phyloP scores from a whole-genome alignment of 352 stramenopile genomes.

The Globisporangium abappressorium region DNA sequence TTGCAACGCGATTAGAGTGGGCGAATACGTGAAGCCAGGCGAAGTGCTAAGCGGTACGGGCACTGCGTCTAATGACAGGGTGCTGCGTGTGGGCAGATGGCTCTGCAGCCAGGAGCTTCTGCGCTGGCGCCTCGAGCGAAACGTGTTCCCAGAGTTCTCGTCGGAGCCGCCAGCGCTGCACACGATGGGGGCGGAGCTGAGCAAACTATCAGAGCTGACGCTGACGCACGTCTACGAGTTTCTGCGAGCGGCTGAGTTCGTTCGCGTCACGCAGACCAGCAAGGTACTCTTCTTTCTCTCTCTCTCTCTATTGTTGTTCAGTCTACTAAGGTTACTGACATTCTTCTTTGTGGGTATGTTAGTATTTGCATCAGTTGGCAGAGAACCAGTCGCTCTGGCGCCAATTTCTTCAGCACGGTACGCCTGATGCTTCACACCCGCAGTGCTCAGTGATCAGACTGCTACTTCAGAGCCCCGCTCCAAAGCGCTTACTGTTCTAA shows the following conservation, averaged over 20 bases:
- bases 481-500: too few relatives aligned
- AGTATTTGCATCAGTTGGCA: constrained; percentile 10
- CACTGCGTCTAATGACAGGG: background rate
- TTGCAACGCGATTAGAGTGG: constrained; percentile 21
- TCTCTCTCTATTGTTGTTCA: background rate
- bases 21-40: constrained; percentile 35
- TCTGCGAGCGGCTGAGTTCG: constrained; percentile 32
- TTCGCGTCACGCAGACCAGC: constrained; percentile 29
- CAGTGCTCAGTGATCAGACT: too few relatives aligned
- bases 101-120: constrained; percentile 40
- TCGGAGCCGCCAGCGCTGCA: constrained; percentile 8
- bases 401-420: constrained; percentile 31
- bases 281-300: constrained; percentile 22
- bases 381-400: constrained; percentile 28
- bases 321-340: background rate
- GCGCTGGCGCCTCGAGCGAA: constrained; percentile 45
- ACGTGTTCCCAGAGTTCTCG: constrained; percentile 34
- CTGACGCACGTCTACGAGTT: constrained; percentile 27
- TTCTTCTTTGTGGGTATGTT: too few relatives aligned
- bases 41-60: background rate
- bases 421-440: background rate
- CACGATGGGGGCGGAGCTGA: constrained; percentile 36
- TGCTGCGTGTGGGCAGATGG: constrained; percentile 24
- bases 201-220: constrained; percentile 32
- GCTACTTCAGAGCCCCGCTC: too few relatives aligned